These are phyloP conservation scores for Xerophyta viscosa DNA, from an alignment of 106 monocot genomes.

Conservation along the genomic window DNA sequence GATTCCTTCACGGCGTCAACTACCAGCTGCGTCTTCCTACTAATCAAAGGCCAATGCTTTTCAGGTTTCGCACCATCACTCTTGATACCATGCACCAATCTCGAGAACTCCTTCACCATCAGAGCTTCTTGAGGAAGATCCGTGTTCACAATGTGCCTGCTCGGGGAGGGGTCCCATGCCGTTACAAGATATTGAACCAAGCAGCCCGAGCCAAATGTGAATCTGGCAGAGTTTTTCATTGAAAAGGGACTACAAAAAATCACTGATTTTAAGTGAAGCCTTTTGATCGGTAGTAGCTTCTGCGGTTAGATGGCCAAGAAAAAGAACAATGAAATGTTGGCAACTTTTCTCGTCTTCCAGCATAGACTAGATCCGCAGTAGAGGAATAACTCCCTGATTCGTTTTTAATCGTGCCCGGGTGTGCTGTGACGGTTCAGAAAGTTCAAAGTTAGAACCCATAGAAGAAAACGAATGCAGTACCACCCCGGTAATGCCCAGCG, in stretches of 20 bases:
- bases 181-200: conserved; percentile 41
- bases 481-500: conserved; percentile 66
- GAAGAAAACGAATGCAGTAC: conserved; percentile 66
- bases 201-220: conserved; percentile 23
- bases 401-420: too few species aligned
- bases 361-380: conserved; percentile 45
- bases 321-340: conserved; percentile 68
- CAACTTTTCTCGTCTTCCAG: conserved; percentile 53
- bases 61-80: conserved; percentile 31
- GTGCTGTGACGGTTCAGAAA: conserved; percentile 49
- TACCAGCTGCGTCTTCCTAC: too few species aligned
- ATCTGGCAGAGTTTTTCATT: conserved; percentile 40
- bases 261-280: conserved; percentile 39
- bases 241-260: conserved; percentile 55
- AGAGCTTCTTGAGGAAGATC: conserved; percentile 65
- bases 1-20: too few species aligned
- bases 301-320: conserved; percentile 49
- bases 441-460: conserved; percentile 59
- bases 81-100: conserved; percentile 36
- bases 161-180: conserved; percentile 39
- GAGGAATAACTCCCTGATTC: too few species aligned
- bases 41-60: conserved; percentile 36
- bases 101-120: conserved; percentile 75
- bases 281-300: conserved; percentile 37
- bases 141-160: conserved; percentile 43